Evolutionary conservation across 345 rosid genomes (phyloP), one percentile per base, ranked within the genome.

Genomic region (Gossypium bickii): DNA sequence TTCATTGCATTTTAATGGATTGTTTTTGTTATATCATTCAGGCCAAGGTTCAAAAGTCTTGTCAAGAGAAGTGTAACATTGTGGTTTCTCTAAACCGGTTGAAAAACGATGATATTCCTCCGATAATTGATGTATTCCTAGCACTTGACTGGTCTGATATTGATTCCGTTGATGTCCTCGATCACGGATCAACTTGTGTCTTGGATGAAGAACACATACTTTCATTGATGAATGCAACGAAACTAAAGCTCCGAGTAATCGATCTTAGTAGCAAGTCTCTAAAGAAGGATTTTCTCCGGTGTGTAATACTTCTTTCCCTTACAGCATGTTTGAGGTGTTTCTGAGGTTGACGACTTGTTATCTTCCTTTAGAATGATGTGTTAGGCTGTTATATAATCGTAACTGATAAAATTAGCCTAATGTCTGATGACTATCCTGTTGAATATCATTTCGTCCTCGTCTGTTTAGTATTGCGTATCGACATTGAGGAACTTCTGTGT

Each of bases 241-340:
- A 78, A 66, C 74, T 49, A 48, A 88, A 83, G 80, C 86, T 86
- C 43, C 70, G 77, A 73, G 76, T 77, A 48, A 77, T 86, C 17
- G 81, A 84, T 75, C 82, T 88, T 58, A 74, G 62, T 52, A 79
- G 66, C 51, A 9, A 53, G 22, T 78, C 88, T 47, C n/a, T 74
- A 45, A 79, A 62, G 69, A 76, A 82, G 59, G 84, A 80, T 38
- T 71, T 82, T 47, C 76, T 84, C 58, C 9, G 83, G 91, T 88
- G 3, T 11, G 83, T 78, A 59, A 27, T 25, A 6, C 69, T 48
- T 18, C 48, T 17, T 15, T 72, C 67, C 58, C 61, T 8, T 34
- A 2, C 8, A 2, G 3, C 12, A 68, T 49, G 20, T 25, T 68
- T 49, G 43, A 48, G 16, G 25, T 67, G 10, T 24, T 47, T 67